phyloP scores from a whole-genome alignment of 768 basidiomycete species.

The Russula compacta region DNA sequence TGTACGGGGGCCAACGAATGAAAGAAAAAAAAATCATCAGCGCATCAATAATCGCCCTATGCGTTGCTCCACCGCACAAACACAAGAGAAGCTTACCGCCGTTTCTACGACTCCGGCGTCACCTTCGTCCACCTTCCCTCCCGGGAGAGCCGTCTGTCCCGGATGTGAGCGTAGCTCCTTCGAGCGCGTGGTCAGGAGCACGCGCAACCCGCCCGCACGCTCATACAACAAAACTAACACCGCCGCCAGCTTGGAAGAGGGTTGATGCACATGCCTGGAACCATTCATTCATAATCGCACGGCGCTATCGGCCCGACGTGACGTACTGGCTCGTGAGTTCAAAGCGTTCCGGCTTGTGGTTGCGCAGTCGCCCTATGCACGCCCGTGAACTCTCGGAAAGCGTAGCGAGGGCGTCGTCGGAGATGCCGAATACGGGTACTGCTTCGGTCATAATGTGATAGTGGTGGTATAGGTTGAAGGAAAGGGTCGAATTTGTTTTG shows the following conservation, averaged over 20 bases:
- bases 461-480: not conserved
- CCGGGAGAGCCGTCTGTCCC: slow-evolving; percentile 76
- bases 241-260: slow-evolving; percentile 48
- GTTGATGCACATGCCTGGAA: slow-evolving; percentile 18
- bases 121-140: slow-evolving; percentile 63
- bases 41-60: slow-evolving; percentile 21
- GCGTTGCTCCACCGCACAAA: too few species aligned
- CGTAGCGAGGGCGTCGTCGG: not conserved
- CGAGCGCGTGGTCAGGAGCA: slow-evolving; percentile 80
- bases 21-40: not conserved
- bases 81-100: slow-evolving; percentile 41
- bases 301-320: not conserved
- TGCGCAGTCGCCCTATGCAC: slow-evolving; percentile 12
- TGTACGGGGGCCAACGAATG: not conserved
- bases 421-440: not conserved
- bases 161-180: slow-evolving; percentile 66
- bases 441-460: not conserved
- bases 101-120: slow-evolving; percentile 59
- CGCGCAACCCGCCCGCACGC: slow-evolving; percentile 53
- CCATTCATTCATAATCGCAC: too few species aligned
- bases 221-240: slow-evolving; percentile 78
- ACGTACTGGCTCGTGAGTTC: slow-evolving; percentile 7
- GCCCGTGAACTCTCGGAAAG: slow-evolving; percentile 9
- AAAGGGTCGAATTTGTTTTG: not conserved
- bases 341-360: slow-evolving; percentile 1